phyloP scores from a whole-genome alignment of 164 flowering plant genomes.

The Umbellularia californica region DNA sequence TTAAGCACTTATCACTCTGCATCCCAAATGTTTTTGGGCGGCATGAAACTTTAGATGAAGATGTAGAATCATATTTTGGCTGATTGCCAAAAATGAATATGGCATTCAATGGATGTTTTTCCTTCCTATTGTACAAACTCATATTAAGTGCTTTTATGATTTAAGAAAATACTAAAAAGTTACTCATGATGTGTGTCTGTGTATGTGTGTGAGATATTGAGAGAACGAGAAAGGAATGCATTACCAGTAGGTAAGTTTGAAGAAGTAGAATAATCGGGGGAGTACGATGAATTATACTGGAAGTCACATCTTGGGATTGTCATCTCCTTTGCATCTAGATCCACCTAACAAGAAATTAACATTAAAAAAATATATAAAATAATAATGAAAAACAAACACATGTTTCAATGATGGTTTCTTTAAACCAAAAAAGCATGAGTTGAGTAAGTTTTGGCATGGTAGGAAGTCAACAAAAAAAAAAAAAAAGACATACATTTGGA shows the following conservation, averaged over 20 bases:
- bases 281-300: slow-evolving; percentile 51
- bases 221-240: not conserved
- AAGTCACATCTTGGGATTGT: slow-evolving; percentile 38
- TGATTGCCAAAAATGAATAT: too few relatives aligned
- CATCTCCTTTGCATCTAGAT: slow-evolving; percentile 21
- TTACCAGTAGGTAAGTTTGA: slow-evolving; percentile 27
- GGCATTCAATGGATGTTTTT: too few relatives aligned
- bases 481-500: slow-evolving; percentile 28
- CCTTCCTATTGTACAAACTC: too few relatives aligned
- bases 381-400: not conserved
- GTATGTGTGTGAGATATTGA: not conserved
- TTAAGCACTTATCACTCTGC: too few relatives aligned
- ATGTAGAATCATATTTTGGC: too few relatives aligned
- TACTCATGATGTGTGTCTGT: too few relatives aligned
- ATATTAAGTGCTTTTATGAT: too few relatives aligned
- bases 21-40: too few relatives aligned
- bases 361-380: not conserved
- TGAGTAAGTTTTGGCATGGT: not conserved
- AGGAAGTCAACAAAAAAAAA: not conserved
- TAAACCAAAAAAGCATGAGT: not conserved
- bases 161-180: too few relatives aligned
- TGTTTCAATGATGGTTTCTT: too few relatives aligned
- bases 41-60: too few relatives aligned
- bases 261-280: slow-evolving; percentile 39
- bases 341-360: slow-evolving; percentile 27